Percentiles rank a stretch among this genome's conserved stretches.
Evolutionary conservation across 106 monocot genomes (phyloP).

Genomic region (Dioscorea zingiberensis): DNA sequence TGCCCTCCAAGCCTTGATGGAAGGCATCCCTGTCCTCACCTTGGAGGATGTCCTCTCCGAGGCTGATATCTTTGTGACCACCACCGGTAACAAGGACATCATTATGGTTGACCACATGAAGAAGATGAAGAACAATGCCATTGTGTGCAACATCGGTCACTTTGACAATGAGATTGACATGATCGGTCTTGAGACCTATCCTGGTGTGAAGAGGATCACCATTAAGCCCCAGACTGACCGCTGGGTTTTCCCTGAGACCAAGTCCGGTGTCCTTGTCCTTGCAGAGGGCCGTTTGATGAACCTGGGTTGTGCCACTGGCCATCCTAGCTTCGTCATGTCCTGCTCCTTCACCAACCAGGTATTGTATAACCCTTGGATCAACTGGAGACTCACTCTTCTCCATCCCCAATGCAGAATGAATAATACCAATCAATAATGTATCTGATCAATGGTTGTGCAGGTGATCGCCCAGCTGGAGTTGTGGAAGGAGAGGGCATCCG

Average conservation of each 20-base stretch:
- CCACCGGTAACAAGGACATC: conserved; percentile 96
- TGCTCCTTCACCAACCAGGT: conserved; percentile 96
- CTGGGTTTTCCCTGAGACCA: conserved; percentile 88
- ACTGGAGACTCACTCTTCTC: no score
- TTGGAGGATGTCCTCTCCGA: conserved; percentile 61
- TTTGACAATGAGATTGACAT: conserved; percentile 97
- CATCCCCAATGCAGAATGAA: no score
- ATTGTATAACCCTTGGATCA: neutral
- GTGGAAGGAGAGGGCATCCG: conserved; percentile 72
- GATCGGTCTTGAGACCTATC: conserved; percentile 71
- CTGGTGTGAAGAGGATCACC: conserved; percentile 80
- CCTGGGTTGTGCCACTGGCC: conserved; percentile 79
- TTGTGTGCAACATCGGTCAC: conserved; percentile 93
- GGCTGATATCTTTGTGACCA: conserved; percentile 83
- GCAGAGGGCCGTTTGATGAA: conserved; percentile 91
- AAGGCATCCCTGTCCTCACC: conserved; percentile 69
- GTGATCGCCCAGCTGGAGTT: conserved; percentile 86
- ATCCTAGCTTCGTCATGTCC: conserved; percentile 94
- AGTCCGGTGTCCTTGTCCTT: conserved; percentile 62
- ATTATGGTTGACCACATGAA: conserved; percentile 92
- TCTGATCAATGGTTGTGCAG: no score
- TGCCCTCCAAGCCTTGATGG: conserved; percentile 86
- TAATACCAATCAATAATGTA: no score
- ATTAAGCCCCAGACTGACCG: conserved; percentile 91
- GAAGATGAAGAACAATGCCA: conserved; percentile 99